Evolutionary conservation across 495 filamentous ascomycete species (phyloP).

Genomic region (Penicillium salamii): DNA sequence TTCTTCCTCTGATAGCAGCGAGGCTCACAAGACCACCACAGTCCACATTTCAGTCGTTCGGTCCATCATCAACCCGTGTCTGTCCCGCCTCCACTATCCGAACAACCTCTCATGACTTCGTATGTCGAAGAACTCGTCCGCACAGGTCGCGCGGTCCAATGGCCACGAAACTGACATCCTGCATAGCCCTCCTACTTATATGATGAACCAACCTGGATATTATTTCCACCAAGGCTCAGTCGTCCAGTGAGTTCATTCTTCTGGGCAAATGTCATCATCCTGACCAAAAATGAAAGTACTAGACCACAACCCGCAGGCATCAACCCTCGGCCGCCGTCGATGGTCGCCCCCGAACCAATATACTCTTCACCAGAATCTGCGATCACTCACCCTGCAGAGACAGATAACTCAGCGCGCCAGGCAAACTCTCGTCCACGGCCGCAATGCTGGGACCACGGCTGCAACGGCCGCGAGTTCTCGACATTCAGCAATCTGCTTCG

Average conservation of each 20-base stretch:
- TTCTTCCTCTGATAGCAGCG: background rate
- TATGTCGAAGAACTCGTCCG: conserved; percentile 10
- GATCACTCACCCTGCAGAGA: conserved; percentile 19
- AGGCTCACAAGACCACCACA: conserved; percentile 2
- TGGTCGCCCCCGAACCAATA: conserved; percentile 25
- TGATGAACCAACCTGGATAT: conserved; percentile 24
- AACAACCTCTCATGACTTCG: conserved; percentile 22
- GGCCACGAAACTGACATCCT: background rate
- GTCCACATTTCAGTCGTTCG: conserved; percentile 16
- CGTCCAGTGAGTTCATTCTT: conserved; percentile 16
- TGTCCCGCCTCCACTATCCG: conserved; percentile 3
- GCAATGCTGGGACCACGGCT: conserved; percentile 94
- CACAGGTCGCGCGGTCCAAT: background rate
- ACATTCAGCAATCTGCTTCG: conserved; percentile 92
- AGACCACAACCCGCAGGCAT: conserved; percentile 23
- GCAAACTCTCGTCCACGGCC: conserved; percentile 78
- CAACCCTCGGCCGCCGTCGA: conserved; percentile 28
- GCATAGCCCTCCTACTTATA: conserved; percentile 16
- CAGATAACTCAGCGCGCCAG: conserved; percentile 60
- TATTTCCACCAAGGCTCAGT: conserved; percentile 19
- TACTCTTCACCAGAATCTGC: conserved; percentile 33
- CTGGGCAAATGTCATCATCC: background rate
- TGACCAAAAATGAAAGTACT: background rate
- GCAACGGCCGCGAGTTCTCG: conserved; percentile 89
- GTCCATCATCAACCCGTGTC: conserved; percentile 14